A percentile compares a stretch with the other conserved stretches of the same genome.
phyloP scores from a whole-genome alignment of 805 yeast genomes.

The Ogataea saltuana region DNA sequence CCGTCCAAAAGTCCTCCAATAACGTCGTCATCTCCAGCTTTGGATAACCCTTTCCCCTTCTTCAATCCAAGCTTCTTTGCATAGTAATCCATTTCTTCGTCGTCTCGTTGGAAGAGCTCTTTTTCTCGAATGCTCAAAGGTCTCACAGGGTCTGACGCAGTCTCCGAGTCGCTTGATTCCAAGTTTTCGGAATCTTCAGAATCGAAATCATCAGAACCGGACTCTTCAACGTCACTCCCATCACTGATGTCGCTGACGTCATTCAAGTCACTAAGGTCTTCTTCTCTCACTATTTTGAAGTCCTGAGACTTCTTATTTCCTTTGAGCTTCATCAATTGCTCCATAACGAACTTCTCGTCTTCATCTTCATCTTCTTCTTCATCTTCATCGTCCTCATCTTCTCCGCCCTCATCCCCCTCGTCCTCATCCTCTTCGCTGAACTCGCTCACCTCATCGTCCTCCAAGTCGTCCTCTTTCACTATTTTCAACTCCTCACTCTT shows the following conservation, averaged over 20 bases:
- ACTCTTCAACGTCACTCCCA: not conserved
- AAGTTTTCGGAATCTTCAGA: not conserved
- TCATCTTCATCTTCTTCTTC: slow-evolving; percentile 13
- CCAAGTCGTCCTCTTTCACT: slow-evolving; percentile 14
- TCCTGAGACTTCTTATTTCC: slow-evolving; percentile 34
- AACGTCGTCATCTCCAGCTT: slow-evolving; percentile 66
- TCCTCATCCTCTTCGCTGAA: slow-evolving; percentile 12
- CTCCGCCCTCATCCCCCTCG: slow-evolving; percentile 1
- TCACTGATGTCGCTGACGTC: slow-evolving; percentile 15
- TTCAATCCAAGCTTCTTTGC: slow-evolving; percentile 76
- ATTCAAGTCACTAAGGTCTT: slow-evolving; percentile 10
- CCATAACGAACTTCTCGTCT: slow-evolving; percentile 45
- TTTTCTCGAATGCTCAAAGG: slow-evolving; percentile 45
- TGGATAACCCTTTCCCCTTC: slow-evolving; percentile 53
- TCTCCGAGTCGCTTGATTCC: not conserved
- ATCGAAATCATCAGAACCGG: not conserved
- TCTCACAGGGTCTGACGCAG: slow-evolving; percentile 14
- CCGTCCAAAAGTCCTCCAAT: slow-evolving; percentile 85
- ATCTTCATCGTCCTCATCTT: slow-evolving; percentile 7
- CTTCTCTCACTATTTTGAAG: slow-evolving; percentile 12
- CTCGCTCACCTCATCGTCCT: slow-evolving; percentile 13
- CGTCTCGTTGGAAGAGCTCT: slow-evolving; percentile 57
- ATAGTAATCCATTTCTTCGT: slow-evolving; percentile 77
- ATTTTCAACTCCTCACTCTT: not conserved
- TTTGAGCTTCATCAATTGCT: slow-evolving; percentile 69